A percentile compares a stretch with the other conserved stretches of the same genome.
Conservation (phyloP, 108 stramenopile species). For the Nitzschia palea region DNA sequence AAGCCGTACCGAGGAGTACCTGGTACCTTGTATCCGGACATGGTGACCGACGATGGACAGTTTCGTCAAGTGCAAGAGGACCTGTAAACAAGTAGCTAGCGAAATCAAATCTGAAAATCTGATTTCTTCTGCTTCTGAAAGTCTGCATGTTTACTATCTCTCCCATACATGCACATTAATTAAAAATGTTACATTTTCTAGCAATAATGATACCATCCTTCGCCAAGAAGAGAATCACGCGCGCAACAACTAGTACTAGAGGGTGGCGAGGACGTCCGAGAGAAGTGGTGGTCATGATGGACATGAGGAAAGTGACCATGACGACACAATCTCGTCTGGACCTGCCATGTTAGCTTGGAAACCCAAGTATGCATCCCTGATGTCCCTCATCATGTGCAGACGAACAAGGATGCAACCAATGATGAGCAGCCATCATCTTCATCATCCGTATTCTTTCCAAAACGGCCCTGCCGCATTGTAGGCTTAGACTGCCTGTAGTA, state of each 20-base stretch:
- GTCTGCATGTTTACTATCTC: slow-evolving; percentile 42
- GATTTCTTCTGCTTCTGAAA: slow-evolving; percentile 39
- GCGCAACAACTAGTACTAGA: too few species aligned
- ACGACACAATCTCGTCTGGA: slow-evolving; percentile 7
- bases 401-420: slow-evolving; percentile 37
- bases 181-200: slow-evolving; percentile 31
- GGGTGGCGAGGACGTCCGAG: background rate
- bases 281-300: background rate
- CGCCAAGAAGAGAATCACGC: slow-evolving; percentile 44
- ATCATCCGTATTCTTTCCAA: slow-evolving; percentile 9
- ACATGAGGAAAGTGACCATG: background rate
- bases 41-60: too few species aligned
- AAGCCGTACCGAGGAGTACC: too few species aligned
- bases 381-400: too few species aligned
- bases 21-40: too few species aligned
- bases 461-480: background rate
- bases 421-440: slow-evolving; percentile 8
- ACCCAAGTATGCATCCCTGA: slow-evolving; percentile 44
- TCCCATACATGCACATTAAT: slow-evolving; percentile 37
- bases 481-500: slow-evolving; percentile 21
- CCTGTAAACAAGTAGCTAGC: too few species aligned
- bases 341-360: slow-evolving; percentile 12
- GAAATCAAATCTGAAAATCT: too few species aligned
- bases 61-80: too few species aligned
- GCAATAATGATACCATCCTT: slow-evolving; percentile 60